phyloP scores from a whole-genome alignment of 257 asterid species.

The Solanum bukasovii region DNA sequence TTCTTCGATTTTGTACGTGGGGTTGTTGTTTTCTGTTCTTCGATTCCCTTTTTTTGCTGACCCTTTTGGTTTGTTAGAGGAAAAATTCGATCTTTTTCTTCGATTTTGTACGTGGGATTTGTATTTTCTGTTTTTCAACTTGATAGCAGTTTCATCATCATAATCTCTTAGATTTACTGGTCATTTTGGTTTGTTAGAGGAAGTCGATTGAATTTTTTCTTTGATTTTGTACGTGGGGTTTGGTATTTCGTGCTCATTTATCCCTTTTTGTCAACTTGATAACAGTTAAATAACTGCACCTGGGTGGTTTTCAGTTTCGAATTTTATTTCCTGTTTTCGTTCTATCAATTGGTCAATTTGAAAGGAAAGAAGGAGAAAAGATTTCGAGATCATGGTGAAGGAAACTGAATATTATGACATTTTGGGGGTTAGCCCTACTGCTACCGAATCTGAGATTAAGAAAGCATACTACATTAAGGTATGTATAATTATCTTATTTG shows the following conservation, averaged over 20 bases:
- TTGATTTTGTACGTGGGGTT: neutral
- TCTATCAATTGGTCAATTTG: neutral
- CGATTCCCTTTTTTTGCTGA: neutral
- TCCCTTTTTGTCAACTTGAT: neutral
- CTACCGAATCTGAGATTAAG: constrained; percentile 56
- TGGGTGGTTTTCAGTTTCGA: neutral
- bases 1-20: neutral
- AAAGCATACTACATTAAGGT: constrained; percentile 75
- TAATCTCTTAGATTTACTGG: neutral
- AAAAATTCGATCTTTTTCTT: neutral
- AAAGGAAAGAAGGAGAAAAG: neutral
- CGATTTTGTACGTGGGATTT: neutral
- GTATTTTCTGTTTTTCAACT: neutral
- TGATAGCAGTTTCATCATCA: neutral
- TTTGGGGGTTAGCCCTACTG: constrained; percentile 66
- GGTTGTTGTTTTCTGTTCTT: neutral
- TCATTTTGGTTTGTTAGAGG: neutral
- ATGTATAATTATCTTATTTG: neutral
- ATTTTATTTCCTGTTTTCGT: neutral
- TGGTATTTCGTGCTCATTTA: neutral
- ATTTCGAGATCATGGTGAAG: constrained; percentile 43
- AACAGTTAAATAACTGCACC: neutral
- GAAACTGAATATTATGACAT: constrained; percentile 70
- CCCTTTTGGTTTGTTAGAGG: neutral
- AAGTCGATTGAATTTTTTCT: neutral